Evolutionary conservation across 768 basidiomycete genomes (phyloP).

Genomic region (Cubamyces sp.): DNA sequence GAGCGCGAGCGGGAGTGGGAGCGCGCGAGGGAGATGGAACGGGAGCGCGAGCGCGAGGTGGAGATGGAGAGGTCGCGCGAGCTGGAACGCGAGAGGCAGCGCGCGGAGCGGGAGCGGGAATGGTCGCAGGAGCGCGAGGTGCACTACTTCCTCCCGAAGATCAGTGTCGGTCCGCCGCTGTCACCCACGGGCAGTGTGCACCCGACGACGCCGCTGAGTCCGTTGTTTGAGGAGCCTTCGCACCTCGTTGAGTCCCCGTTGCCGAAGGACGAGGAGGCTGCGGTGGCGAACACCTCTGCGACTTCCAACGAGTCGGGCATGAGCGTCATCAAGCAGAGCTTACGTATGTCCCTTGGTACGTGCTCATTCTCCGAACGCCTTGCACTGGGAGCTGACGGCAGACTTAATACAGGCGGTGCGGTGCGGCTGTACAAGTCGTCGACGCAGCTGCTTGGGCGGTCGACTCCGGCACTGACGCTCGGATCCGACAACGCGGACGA

Average conservation of each 20-base stretch:
- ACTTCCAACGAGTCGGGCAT: conserved; percentile 44
- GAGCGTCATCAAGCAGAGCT: conserved; percentile 63
- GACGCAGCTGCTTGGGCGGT: conserved; percentile 37
- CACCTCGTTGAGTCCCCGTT: conserved; percentile 21
- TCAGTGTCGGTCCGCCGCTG: conserved; percentile 23
- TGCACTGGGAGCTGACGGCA: background rate
- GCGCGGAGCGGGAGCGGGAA: background rate
- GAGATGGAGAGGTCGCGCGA: conserved; percentile 6
- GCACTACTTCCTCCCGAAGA: conserved; percentile 23
- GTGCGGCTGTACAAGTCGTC: conserved; percentile 70
- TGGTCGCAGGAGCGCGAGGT: conserved; percentile 6
- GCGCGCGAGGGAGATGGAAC: conserved; percentile 35
- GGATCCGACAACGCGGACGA: conserved; percentile 42
- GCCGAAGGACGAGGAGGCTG: background rate
- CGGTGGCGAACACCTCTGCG: conserved; percentile 18
- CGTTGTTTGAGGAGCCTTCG: conserved; percentile 30
- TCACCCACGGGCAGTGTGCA: conserved; percentile 24
- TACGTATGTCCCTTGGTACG: conserved; percentile 76
- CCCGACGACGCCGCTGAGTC: conserved; percentile 32
- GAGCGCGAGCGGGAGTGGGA: conserved; percentile 27
- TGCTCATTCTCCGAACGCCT: background rate
- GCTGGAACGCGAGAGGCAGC: conserved; percentile 15
- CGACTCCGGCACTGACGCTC: conserved; percentile 47
- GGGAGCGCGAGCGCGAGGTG: conserved; percentile 13
- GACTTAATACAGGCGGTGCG: conserved; percentile 57